phyloP scores from a whole-genome alignment of 208 protist genomes.

The Novymonas esmeraldas region DNA sequence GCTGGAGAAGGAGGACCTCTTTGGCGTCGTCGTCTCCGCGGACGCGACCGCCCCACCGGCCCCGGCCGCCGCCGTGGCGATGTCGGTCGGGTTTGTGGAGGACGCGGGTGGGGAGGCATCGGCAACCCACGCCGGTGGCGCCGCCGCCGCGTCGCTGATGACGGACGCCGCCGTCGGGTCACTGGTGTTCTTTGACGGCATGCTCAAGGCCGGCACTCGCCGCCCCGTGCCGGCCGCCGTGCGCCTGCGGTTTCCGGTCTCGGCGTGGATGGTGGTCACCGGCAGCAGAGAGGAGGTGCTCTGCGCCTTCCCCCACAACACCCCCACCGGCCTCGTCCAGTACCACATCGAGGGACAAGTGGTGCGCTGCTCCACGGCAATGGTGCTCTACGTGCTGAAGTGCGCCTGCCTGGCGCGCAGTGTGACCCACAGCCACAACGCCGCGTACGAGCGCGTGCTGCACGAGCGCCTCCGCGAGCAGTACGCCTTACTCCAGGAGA shows the following conservation, averaged over 20 bases:
- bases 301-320: constrained; percentile 63
- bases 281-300: constrained; percentile 55
- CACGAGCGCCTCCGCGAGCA: constrained; percentile 34
- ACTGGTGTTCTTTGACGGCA: constrained; percentile 69
- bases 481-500: constrained; percentile 13
- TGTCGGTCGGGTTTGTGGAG: not conserved
- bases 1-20: constrained; percentile 77
- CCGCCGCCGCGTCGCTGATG: not conserved
- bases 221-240: constrained; percentile 48
- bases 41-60: not conserved
- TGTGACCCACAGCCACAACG: constrained; percentile 68
- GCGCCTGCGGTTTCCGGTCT: constrained; percentile 52
- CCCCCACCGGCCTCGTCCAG: constrained; percentile 66
- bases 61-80: not conserved
- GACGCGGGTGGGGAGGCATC: not conserved
- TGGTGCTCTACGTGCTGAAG: constrained; percentile 75
- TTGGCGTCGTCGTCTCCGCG: constrained; percentile 28
- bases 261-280: constrained; percentile 64
- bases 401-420: constrained; percentile 73
- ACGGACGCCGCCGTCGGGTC: not conserved
- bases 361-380: constrained; percentile 37
- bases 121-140: not conserved
- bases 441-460: constrained; percentile 59
- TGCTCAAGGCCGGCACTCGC: constrained; percentile 22
- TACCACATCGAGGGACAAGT: constrained; percentile 88